A percentile compares a stretch with the other conserved stretches of the same genome.
Conservation (phyloP, 1,139 yeast genomes). For the Hyphopichia khmerensis region DNA sequence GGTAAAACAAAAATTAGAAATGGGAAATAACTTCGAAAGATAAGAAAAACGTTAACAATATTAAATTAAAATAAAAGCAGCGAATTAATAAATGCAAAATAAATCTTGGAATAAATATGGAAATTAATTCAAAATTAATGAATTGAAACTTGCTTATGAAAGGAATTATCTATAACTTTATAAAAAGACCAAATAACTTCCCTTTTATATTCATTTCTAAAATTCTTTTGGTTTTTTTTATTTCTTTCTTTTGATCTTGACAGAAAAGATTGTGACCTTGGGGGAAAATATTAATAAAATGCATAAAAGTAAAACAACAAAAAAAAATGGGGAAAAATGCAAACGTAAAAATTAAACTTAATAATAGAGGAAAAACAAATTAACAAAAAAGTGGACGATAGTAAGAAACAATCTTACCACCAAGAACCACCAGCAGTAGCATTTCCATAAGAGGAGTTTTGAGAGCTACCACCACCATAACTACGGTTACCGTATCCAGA, state of each 20-base stretch:
- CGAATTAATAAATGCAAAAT: constrained; percentile 23
- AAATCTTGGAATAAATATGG: constrained; percentile 8
- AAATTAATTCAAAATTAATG: constrained; percentile 12
- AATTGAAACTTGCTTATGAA: background rate
- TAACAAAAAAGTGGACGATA: background rate
- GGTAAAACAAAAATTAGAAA: constrained; percentile 1
- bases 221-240: background rate
- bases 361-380: constrained; percentile 7
- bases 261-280: constrained; percentile 32
- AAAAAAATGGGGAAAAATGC: constrained; percentile 7
- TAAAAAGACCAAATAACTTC: background rate
- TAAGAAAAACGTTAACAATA: background rate
- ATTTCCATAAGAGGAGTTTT: constrained; percentile 30
- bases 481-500: constrained; percentile 18
- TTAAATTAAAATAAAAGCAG: constrained; percentile 7
- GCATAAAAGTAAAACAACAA: constrained; percentile 4
- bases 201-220: constrained; percentile 19
- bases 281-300: constrained; percentile 10
- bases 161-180: background rate
- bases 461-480: constrained; percentile 12
- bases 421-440: constrained; percentile 36
- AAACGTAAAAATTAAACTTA: constrained; percentile 9
- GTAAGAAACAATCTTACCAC: constrained; percentile 28
- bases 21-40: background rate
- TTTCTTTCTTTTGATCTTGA: constrained; percentile 2